Evolutionary conservation across 192 early-diverging fungal genomes (phyloP).

Genomic region (Podila epigama): DNA sequence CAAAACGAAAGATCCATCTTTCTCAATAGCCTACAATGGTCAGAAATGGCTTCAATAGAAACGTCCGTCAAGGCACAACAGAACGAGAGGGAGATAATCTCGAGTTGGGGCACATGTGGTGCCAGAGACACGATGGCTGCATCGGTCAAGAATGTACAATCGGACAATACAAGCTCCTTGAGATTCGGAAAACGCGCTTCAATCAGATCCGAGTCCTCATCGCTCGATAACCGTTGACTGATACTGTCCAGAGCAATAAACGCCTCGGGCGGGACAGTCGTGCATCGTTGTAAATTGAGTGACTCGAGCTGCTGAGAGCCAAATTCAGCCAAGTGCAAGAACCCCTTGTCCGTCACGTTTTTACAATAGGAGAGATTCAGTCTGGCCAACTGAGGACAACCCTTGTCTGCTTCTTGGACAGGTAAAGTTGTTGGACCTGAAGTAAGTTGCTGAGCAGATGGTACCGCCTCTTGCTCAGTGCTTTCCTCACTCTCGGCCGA

Average conservation of each 20-base stretch:
- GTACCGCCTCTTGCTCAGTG: background rate
- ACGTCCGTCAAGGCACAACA: constrained; percentile 79
- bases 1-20: constrained; percentile 75
- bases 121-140: constrained; percentile 63
- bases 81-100: constrained; percentile 70
- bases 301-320: constrained; percentile 61
- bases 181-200: constrained; percentile 50
- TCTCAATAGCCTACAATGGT: constrained; percentile 52
- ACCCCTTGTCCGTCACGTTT: constrained; percentile 67
- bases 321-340: constrained; percentile 54
- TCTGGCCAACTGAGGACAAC: constrained; percentile 39
- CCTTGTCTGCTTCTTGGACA: background rate
- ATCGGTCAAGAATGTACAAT: constrained; percentile 83
- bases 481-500: background rate
- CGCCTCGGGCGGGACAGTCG: constrained; percentile 71
- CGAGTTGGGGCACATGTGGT: constrained; percentile 59
- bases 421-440: background rate
- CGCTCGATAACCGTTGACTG: background rate
- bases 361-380: constrained; percentile 79
- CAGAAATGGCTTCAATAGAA: constrained; percentile 49
- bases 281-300: constrained; percentile 80
- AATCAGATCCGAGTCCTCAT: background rate
- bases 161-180: constrained; percentile 65
- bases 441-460: background rate
- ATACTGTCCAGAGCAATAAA: constrained; percentile 51